phyloP scores from a whole-genome alignment of 495 filamentous ascomycete species.

The Penicillium dipodomyicola region DNA sequence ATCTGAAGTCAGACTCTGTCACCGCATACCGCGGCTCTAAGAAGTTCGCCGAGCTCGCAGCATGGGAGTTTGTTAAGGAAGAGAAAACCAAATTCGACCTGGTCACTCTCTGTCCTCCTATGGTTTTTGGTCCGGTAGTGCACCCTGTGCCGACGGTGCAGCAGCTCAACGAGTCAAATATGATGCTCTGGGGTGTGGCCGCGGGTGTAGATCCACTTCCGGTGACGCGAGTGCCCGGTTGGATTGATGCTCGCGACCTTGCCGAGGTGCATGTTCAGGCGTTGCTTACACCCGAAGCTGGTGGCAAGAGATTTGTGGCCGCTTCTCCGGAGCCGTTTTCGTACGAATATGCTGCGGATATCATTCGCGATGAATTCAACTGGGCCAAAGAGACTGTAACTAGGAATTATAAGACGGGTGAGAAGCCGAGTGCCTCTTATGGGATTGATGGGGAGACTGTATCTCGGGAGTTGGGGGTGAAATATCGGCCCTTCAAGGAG shows the following conservation, averaged over 20 bases:
- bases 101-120: conserved; percentile 58
- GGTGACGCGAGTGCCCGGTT: conserved; percentile 33
- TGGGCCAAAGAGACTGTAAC: conserved; percentile 28
- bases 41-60: conserved; percentile 54
- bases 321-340: conserved; percentile 38
- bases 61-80: conserved; percentile 57
- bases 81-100: conserved; percentile 67
- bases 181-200: conserved; percentile 38
- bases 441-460: conserved; percentile 43
- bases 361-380: conserved; percentile 34
- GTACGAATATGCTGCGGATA: conserved; percentile 37
- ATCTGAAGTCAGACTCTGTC: conserved; percentile 34
- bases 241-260: conserved; percentile 47
- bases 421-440: conserved; percentile 27
- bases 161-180: conserved; percentile 38
- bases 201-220: conserved; percentile 30
- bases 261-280: conserved; percentile 45
- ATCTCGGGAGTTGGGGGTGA: conserved; percentile 37
- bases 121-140: conserved; percentile 47
- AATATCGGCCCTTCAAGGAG: conserved; percentile 38
- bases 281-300: conserved; percentile 28
- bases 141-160: conserved; percentile 32
- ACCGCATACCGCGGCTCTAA: conserved; percentile 61
- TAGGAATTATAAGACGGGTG: conserved; percentile 28
- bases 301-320: conserved; percentile 37